These are phyloP conservation scores for Stephania yunnanensis DNA, from an alignment of 164 flowering plant species.

Conservation along the genomic window DNA sequence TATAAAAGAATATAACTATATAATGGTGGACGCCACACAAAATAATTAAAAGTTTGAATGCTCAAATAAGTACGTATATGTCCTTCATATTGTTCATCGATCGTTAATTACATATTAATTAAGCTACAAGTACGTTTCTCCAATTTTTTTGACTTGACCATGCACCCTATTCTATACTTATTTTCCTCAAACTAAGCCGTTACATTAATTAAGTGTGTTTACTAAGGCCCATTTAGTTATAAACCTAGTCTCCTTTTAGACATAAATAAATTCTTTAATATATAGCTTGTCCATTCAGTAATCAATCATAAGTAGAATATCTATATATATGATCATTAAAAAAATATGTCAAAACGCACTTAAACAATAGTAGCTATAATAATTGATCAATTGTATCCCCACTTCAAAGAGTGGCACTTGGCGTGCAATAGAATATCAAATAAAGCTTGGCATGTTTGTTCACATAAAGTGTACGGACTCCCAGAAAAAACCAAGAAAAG, in stretches of 20 bases:
- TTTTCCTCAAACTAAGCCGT: not conserved
- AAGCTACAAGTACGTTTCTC: not conserved
- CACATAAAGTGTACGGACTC: not conserved
- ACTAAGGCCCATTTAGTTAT: not conserved
- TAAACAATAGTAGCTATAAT: not conserved
- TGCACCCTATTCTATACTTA: not conserved
- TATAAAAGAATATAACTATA: no score
- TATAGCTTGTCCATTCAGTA: not conserved
- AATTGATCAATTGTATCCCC: not conserved
- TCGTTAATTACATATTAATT: no score
- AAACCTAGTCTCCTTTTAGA: not conserved
- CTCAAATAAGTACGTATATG: no score
- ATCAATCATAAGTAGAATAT: not conserved
- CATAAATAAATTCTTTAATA: not conserved
- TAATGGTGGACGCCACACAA: no score
- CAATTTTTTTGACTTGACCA: not conserved
- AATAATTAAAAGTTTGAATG: no score
- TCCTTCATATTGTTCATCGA: no score
- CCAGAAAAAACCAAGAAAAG: not conserved
- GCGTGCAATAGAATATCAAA: not conserved
- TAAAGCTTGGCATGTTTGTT: not conserved
- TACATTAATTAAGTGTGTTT: not conserved
- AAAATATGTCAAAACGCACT: not conserved
- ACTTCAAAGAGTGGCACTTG: not conserved
- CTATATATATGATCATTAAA: not conserved